Base-by-base conservation (phyloP, 306 rosid species). In the Oemleria cerasiformis region DNA sequence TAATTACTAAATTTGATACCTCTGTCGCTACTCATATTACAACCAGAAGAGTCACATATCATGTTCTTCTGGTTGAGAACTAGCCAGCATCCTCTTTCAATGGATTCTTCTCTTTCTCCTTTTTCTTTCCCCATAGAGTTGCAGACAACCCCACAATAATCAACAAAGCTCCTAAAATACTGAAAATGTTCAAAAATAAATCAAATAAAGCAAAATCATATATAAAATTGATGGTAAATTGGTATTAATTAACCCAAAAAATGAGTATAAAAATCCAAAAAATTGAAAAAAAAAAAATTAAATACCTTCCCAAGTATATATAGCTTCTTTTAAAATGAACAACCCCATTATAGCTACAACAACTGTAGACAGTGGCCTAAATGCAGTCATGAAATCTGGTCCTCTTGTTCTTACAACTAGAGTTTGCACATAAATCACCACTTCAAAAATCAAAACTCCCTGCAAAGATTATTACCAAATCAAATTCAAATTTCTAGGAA, bases 301-400 rank as follows among this genome's bases (percentile, higher is more conserved):
- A n/a, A n/a, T 64, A 75, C 83, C 77, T 70, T 57, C 80, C 77
- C 51, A 79, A 40, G 50, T 75, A 11, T 49, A 79, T n/a, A 41
- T n/a, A n/a, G 70, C 60, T n/a, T 79, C 80, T 45, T 66, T 67
- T 25, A 74, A 41, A 50, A 70, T 42, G 14, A 70, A 17, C 5
- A 79, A 25, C 49, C 63, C 69, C 53, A 70, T 56, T 17, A 75
- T 50, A 39, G 77, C 73, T 10, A 60, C 77, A 38, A 57, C 14
- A 9, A 79, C 5, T 1, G 80, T 70, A 15, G 58, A 0, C 8
- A 75, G 11, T 6, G 80, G 83, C 45, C 73, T 59, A 57, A 75
- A 79, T 12, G 80, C 77, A 11, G 73, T 70, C 51, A 70, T 21
- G 50, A 79, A 79, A 48, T 75, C 83, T 48, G 80, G 77, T 8